Base-by-base conservation (phyloP, 2,329 filamentous ascomycete genomes). In the Helotiales sp. region DNA sequence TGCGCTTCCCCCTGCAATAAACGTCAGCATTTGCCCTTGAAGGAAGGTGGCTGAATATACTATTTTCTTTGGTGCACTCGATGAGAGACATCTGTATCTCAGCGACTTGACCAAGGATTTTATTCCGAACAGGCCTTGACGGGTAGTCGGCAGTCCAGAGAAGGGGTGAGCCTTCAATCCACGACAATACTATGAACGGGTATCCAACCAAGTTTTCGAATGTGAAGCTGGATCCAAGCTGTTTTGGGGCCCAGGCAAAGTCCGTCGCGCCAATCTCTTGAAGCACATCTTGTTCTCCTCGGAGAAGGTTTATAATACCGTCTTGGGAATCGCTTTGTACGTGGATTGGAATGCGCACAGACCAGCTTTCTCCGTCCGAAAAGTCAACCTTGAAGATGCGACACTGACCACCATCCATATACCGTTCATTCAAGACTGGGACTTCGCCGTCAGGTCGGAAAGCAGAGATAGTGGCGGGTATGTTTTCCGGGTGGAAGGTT, bases 281-380 rank as follows among this genome's bases (percentile, higher is more conserved):
- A 57, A 57, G 52, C 52, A 57, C 52, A 57, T 57, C 24, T 57
- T 57, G 52, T 57, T 57, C 52, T 57, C 52, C 52, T 57, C 52
- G 52, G 28, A 57, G 52, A 57, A 57, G 22, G 52, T 24, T 57
- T 57, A 57, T 57, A 57, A 30, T 57, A 34, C 22, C 52, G 7
- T 57, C 24, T 57, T 57, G 52, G 52, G 22, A 57, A 57, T 57
- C 52, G 52, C 26, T 57, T 32, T 57, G 52, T 57, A 57, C 52
- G 52, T 57, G 52, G 52, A 57, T 57, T 40, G 52, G 52, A 57
- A 57, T 57, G 52, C 52, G 52, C 32, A 57, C 52, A 57, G 52
- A 57, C 52, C 52, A 57, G 52, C 52, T 57, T 34, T 57, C 52
- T 57, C 52, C 24, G 52, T 57, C 52, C 24, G 52, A 57, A 57